These are phyloP conservation scores for Aeschynomene evenia DNA, from an alignment of 306 rosid genomes.

Conservation along the genomic window DNA sequence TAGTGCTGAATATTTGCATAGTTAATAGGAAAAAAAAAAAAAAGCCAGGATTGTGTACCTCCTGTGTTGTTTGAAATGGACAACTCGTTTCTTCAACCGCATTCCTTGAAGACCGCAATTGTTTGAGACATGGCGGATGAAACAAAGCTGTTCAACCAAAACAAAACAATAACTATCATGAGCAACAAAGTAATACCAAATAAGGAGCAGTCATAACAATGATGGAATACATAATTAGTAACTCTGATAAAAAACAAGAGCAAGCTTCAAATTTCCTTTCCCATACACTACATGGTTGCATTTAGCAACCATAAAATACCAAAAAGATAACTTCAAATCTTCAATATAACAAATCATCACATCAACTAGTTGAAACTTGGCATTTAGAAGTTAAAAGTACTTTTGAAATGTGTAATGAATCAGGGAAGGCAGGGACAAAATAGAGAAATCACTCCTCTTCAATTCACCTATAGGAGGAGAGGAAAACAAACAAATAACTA, in stretches of 20 bases:
- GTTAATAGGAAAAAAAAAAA: background rate
- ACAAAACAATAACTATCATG: slow-evolving; percentile 13
- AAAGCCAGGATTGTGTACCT: slow-evolving; percentile 43
- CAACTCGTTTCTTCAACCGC: slow-evolving; percentile 44
- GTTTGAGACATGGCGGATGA: slow-evolving; percentile 70
- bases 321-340: background rate
- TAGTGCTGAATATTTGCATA: background rate
- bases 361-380: background rate
- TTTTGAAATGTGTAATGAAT: no score
- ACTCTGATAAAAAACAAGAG: slow-evolving; percentile 7
- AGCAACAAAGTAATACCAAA: slow-evolving; percentile 7
- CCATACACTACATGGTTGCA: background rate
- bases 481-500: no score
- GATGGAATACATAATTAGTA: slow-evolving; percentile 12
- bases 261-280: slow-evolving; percentile 2
- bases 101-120: slow-evolving; percentile 47
- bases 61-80: slow-evolving; percentile 36
- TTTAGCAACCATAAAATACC: background rate
- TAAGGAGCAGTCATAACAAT: slow-evolving; percentile 12
- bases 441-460: no score
- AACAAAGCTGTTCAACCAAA: slow-evolving; percentile 56
- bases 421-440: no score
- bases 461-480: no score
- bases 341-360: background rate
- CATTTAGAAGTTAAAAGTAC: background rate